phyloP scores from a whole-genome alignment of 2,329 filamentous ascomycete genomes.

The Fusarium sp. region DNA sequence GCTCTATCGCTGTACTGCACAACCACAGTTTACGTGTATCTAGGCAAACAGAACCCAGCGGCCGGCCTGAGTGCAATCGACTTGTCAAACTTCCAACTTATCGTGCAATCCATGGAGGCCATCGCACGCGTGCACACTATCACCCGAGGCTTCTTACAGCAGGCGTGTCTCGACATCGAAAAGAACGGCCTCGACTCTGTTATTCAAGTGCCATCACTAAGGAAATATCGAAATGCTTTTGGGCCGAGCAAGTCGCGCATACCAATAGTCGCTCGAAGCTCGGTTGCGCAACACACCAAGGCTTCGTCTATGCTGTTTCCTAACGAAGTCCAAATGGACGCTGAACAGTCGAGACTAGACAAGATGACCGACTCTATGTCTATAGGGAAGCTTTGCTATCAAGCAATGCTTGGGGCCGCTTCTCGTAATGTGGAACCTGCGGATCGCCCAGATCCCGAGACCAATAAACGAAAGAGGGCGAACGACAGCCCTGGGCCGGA shows the following conservation, averaged over 20 bases:
- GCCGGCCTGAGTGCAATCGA: conserved; percentile 66
- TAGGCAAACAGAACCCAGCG: conserved; percentile 75
- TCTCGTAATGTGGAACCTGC: conserved; percentile 49
- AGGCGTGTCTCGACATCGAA: conserved; percentile 85
- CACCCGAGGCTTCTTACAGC: conserved; percentile 86
- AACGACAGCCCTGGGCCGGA: conserved; percentile 48
- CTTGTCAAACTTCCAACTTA: conserved; percentile 74
- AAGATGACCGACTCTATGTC: not conserved
- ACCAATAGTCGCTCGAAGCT: conserved; percentile 63
- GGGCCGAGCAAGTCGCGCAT: conserved; percentile 55
- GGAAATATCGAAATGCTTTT: conserved; percentile 51
- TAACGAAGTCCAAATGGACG: conserved; percentile 9
- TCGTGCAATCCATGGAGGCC: conserved; percentile 82
- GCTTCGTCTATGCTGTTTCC: conserved; percentile 55
- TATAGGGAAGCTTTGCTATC: conserved; percentile 50
- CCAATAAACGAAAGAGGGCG: conserved; percentile 53
- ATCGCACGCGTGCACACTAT: conserved; percentile 80
- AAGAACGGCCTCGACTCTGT: conserved; percentile 57
- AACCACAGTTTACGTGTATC: conserved; percentile 84
- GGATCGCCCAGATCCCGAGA: conserved; percentile 26
- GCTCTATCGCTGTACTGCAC: conserved; percentile 89
- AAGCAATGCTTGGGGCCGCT: conserved; percentile 52
- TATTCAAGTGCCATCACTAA: conserved; percentile 55
- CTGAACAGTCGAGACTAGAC: conserved; percentile 22
- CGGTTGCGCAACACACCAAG: conserved; percentile 58